Percentiles rank a stretch among this genome's conserved stretches.
Evolutionary conservation across 305 asterid species (phyloP).

Genomic region (Solanum hybrid): DNA sequence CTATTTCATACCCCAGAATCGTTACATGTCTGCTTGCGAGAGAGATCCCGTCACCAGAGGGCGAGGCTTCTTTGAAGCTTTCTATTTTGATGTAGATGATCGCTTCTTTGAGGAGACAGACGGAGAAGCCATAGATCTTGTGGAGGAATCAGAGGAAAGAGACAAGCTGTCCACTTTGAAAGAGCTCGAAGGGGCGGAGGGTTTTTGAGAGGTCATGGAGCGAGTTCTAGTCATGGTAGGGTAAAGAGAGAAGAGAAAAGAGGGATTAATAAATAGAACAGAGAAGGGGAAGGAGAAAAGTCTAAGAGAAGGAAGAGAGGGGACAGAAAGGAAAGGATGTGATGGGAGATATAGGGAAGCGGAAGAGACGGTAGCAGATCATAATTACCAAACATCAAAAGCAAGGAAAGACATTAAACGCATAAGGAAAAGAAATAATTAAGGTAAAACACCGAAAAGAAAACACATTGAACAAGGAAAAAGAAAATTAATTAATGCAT

Average conservation of each 20-base stretch:
- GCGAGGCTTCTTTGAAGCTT: not conserved
- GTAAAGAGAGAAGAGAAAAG: not conserved
- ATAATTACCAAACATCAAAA: too few relatives aligned
- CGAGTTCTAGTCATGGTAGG: not conserved
- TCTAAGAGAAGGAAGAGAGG: not conserved
- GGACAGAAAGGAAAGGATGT: not conserved
- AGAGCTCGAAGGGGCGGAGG: not conserved
- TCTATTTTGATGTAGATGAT: not conserved
- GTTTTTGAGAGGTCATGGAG: not conserved
- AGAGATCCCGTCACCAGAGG: not conserved
- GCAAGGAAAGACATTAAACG: not conserved
- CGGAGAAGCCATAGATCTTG: not conserved
- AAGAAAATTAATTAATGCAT: not conserved
- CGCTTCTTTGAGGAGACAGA: not conserved
- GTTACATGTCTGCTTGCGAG: too few relatives aligned
- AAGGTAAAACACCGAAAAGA: not conserved
- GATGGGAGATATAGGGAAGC: too few relatives aligned
- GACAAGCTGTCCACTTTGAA: not conserved
- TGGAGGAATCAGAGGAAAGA: not conserved
- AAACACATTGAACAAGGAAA: not conserved
- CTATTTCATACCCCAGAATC: not conserved
- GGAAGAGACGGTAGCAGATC: too few relatives aligned
- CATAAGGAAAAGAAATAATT: too few relatives aligned
- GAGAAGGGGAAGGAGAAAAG: not conserved
- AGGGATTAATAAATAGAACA: not conserved